Evolutionary conservation across 2,329 filamentous ascomycete species (phyloP), one percentile per base, ranked within the genome.

Genomic region (Daldinia eschscholtzii): DNA sequence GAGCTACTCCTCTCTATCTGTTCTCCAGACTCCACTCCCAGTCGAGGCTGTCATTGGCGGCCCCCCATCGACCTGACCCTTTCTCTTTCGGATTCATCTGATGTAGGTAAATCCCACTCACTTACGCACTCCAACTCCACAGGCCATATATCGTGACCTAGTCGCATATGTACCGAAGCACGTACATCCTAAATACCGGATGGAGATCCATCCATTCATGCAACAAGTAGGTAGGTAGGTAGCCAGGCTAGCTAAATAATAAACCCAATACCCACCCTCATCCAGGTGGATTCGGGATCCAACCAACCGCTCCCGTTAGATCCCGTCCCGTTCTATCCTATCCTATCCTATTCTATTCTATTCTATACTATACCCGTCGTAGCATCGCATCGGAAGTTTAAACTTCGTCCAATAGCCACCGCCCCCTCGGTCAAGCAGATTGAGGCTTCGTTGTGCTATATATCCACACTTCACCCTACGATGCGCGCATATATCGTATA

Each of bases 311-410:
- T 2, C 20, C 20, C 20, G 20, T 23, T 23, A 23, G 20, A 23
- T 23, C 20, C 20, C 6, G 26, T 9, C 15, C 30, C 48, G n/a
- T 53, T 28, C 48, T 23, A 53, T 53, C 48, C 48, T 23, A 53
- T 53, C 48, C 30, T 23, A 23, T 23, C 20, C 20, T 23, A 23
- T 53, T 28, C 48, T 23, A 53, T 53, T 26, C n/a, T n/a, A n/a
- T n/a, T n/a, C 30, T 23, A 23, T 23, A 1, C 20, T 23, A 23
- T 23, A 23, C 30, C 30, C 50, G 18, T n/a, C 50, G 30, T 55
- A 55, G 30, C n/a, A 55, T 37, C 20, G 50, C 50, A 55, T 37
- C 50, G 50, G 50, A 6, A 23, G 13, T 55, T 55, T 33, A 33
- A 10, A 50, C 7, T 26, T 30, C 46, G 23, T 55, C 33, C 50